phyloP scores from a whole-genome alignment of 805 yeast genomes.

The Candida vaughaniae region DNA sequence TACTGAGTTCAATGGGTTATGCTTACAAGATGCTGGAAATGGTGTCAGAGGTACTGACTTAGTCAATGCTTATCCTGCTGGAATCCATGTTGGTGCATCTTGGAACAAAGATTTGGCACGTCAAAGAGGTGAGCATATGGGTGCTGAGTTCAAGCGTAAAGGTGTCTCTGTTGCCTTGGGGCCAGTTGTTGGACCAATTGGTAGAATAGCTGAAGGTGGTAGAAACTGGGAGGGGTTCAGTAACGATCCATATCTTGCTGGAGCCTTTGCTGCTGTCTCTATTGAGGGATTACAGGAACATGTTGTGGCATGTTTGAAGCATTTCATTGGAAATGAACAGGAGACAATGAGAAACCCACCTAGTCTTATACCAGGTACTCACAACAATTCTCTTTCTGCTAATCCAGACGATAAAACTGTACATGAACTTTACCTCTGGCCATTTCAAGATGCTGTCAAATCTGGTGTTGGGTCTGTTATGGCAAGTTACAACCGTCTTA shows the following conservation, averaged over 20 bases:
- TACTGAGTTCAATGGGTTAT: slow-evolving; percentile 50
- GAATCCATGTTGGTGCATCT: slow-evolving; percentile 56
- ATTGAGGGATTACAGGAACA: slow-evolving; percentile 59
- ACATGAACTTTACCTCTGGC: slow-evolving; percentile 65
- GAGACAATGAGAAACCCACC: slow-evolving; percentile 55
- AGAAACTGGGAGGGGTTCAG: slow-evolving; percentile 66
- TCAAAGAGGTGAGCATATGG: slow-evolving; percentile 55
- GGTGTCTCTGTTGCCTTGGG: slow-evolving; percentile 57
- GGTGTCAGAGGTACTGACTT: slow-evolving; percentile 59
- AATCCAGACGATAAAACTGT: slow-evolving; percentile 59
- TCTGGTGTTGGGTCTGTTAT: slow-evolving; percentile 63
- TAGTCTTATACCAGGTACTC: slow-evolving; percentile 43
- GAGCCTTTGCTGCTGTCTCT: slow-evolving; percentile 52
- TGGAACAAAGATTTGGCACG: slow-evolving; percentile 52
- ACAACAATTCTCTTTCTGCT: slow-evolving; percentile 45
- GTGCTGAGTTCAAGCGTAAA: slow-evolving; percentile 50
- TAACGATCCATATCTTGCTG: slow-evolving; percentile 59
- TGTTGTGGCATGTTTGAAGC: slow-evolving; percentile 54
- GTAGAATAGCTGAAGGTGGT: slow-evolving; percentile 60
- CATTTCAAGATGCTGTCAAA: slow-evolving; percentile 59
- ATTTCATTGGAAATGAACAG: slow-evolving; percentile 61
- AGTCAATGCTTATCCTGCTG: slow-evolving; percentile 56
- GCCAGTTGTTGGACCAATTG: slow-evolving; percentile 60
- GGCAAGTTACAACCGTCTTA: slow-evolving; percentile 58
- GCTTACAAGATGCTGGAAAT: slow-evolving; percentile 62